Conservation (phyloP, 2,329 filamentous ascomycete genomes). For the Hymenoscyphus infarciens region DNA sequence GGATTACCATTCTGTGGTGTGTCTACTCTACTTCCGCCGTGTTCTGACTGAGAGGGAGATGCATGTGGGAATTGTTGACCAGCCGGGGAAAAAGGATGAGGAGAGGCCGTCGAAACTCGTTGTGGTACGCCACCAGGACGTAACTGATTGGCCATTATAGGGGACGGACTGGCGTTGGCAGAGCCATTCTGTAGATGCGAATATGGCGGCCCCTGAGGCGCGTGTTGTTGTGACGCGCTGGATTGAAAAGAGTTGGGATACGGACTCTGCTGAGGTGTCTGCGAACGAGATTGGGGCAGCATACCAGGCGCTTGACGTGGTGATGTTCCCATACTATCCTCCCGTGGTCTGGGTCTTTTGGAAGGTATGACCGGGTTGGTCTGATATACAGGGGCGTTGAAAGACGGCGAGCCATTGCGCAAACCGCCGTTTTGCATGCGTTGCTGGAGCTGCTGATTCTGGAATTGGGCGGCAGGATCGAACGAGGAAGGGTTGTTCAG, state of each 20-base stretch:
- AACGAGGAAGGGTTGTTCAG: slow-evolving; percentile 59
- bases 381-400: slow-evolving; percentile 75
- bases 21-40: slow-evolving; percentile 54
- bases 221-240: slow-evolving; percentile 55
- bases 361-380: slow-evolving; percentile 85
- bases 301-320: slow-evolving; percentile 72
- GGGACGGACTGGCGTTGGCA: slow-evolving; percentile 83
- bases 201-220: slow-evolving; percentile 65
- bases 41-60: slow-evolving; percentile 74
- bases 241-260: slow-evolving; percentile 69
- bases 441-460: slow-evolving; percentile 47
- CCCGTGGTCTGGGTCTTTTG: slow-evolving; percentile 76
- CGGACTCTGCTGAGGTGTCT: slow-evolving; percentile 79
- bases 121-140: slow-evolving; percentile 68
- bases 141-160: slow-evolving; percentile 82
- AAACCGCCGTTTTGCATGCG: slow-evolving; percentile 78
- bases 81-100: slow-evolving; percentile 82
- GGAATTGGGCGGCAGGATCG: slow-evolving; percentile 47
- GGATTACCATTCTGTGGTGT: slow-evolving; percentile 67
- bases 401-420: slow-evolving; percentile 78
- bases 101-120: slow-evolving; percentile 85
- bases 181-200: slow-evolving; percentile 81
- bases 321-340: slow-evolving; percentile 81
- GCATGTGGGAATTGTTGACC: slow-evolving; percentile 71
- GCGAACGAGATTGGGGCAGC: slow-evolving; percentile 79